Base-by-base conservation (phyloP, 75 land plant species). In the Larix kaempferi region DNA sequence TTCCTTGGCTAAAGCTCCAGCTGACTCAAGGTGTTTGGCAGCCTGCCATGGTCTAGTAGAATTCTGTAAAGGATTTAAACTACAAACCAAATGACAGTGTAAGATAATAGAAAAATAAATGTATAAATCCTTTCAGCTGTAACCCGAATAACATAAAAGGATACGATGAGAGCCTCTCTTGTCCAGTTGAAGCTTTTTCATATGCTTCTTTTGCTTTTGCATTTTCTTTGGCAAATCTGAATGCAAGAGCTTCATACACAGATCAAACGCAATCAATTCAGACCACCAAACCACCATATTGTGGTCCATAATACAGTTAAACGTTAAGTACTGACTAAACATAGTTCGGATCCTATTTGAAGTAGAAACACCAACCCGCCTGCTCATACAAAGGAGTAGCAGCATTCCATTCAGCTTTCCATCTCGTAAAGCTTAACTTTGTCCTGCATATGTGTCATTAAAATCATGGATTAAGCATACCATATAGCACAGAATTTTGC, bases 151-250 rank as follows among this genome's bases (percentile, higher is more conserved):
- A 26, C 39, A 59, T 77, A 80, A n/a, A 44, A 82, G 93, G 91
- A 94, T 97, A 95, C 98, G 99, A 95, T 26, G 98, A 88, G 25
- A 91, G 89, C 85, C 90, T 87, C 81, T 95, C 98, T 73, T 97
- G 99, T 56, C 99, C 99, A 61, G 82, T 78, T 1, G 99, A 90
- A 69, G 99, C 95, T 83, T 91, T 95, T 81, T 92, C 98, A 84
- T 86, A 94, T 59, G 95, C 93, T n/a, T 65, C 79, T 86, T 92
- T 97, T 64, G 99, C 98, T 79, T 91, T 91, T 83, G 91, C 92
- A 76, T 84, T 74, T 64, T 91, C 74, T 71, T 91, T 94, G 54
- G 87, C 88, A 59, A 85, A 60, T 81, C 97, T 88, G 78, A 77
- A 95, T 5, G 76, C 82, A 76, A 82, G 55, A 29, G 94, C 98